A percentile compares a stretch with the other conserved stretches of the same genome.
Conservation (phyloP, 176 grass and related monocot genomes). For the Alloteropsis semialata region DNA sequence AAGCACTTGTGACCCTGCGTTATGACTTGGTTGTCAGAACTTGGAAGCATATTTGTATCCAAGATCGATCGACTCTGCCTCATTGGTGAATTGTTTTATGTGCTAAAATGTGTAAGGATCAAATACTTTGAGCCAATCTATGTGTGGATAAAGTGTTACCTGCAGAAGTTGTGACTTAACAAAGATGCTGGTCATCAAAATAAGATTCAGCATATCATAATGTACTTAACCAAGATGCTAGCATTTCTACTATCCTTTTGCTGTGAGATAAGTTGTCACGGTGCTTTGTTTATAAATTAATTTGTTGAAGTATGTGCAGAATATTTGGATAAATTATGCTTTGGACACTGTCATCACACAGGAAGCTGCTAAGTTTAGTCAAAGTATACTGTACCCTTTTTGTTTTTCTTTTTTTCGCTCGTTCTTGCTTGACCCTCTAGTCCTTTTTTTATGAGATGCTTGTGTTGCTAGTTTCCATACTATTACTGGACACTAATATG, state of each 20-base stretch:
- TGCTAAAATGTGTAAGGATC: background rate
- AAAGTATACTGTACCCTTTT: background rate
- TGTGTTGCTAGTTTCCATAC: background rate
- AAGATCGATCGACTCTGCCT: background rate
- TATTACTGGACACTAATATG: background rate
- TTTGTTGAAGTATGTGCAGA: background rate
- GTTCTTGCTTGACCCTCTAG: background rate
- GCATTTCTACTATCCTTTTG: background rate
- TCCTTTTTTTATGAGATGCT: background rate
- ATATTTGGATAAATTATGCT: background rate
- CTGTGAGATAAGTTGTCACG: background rate
- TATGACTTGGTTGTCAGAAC: background rate
- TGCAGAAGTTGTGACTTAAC: background rate
- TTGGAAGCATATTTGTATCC: background rate
- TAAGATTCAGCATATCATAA: background rate
- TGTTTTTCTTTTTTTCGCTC: background rate
- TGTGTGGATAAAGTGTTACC: background rate
- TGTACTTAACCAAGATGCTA: background rate
- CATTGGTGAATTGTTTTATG: background rate
- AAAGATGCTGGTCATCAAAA: background rate
- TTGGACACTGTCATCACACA: background rate
- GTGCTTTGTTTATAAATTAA: background rate
- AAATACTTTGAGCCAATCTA: background rate
- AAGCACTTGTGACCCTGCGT: background rate
- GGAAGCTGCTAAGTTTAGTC: background rate